phyloP scores from a whole-genome alignment of 768 basidiomycete species.

The Suillus cothurnatus region DNA sequence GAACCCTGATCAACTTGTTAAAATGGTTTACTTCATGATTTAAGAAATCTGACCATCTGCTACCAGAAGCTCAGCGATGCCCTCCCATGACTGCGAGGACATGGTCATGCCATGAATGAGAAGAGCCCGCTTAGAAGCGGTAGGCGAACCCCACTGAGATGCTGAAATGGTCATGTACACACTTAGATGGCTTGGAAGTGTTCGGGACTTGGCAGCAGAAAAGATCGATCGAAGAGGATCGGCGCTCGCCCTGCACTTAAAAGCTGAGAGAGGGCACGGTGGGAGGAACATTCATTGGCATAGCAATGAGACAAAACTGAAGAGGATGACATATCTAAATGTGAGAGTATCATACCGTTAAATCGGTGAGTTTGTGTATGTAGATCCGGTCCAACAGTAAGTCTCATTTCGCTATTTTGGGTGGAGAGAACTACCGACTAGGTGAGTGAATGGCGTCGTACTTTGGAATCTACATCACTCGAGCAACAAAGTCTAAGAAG shows the following conservation, averaged over 20 bases:
- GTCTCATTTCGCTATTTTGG: neutral
- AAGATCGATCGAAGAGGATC: neutral
- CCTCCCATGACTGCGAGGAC: neutral
- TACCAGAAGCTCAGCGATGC: neutral
- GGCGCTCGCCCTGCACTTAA: neutral
- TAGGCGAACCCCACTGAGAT: neutral
- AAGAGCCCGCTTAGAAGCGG: neutral
- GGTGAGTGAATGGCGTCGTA: neutral
- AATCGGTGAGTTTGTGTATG: neutral
- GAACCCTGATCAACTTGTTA: neutral
- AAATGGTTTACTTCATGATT: neutral
- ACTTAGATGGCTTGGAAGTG: neutral
- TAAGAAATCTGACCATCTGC: neutral
- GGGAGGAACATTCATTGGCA: neutral
- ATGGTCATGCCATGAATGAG: slow-evolving; percentile 1
- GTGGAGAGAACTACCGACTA: neutral
- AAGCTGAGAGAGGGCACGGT: neutral
- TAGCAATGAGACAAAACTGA: neutral
- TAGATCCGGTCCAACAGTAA: neutral
- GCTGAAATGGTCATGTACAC: neutral
- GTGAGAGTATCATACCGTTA: neutral
- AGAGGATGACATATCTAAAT: neutral
- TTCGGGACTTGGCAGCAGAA: neutral
- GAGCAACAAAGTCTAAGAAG: neutral
- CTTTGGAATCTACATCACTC: neutral